Evolutionary conservation across 495 filamentous ascomycete species (phyloP).

Genomic region (Trichocladium uniseriatum): DNA sequence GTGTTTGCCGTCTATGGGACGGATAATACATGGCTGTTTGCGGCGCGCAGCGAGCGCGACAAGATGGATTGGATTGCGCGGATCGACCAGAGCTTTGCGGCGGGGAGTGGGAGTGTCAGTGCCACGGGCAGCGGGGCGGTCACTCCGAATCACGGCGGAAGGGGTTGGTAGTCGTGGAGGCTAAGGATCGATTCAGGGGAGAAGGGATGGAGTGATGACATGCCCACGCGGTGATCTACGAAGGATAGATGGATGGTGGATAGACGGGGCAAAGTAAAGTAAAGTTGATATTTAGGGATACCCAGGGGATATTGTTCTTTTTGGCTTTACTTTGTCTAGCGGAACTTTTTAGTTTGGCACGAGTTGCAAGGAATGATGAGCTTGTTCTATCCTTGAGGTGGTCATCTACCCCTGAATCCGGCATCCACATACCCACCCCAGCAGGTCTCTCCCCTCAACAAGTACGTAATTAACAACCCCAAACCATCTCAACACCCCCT

Average conservation of each 20-base stretch:
- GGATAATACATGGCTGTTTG: slow-evolving; percentile 91
- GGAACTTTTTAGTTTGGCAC: background rate
- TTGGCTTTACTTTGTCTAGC: background rate
- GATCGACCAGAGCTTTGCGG: slow-evolving; percentile 50
- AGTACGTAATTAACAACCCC: background rate
- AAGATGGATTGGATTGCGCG: slow-evolving; percentile 91
- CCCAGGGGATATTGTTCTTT: slow-evolving; percentile 4
- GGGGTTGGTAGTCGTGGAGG: background rate
- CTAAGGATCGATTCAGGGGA: background rate
- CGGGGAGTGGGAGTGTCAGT: slow-evolving; percentile 14
- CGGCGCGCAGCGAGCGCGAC: slow-evolving; percentile 72
- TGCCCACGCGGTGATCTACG: too few species aligned
- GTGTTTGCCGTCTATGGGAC: slow-evolving; percentile 91
- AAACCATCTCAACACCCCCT: background rate
- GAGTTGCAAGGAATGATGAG: too few species aligned
- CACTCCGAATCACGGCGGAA: background rate
- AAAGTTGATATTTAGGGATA: slow-evolving; percentile 2
- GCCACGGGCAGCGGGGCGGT: slow-evolving; percentile 9
- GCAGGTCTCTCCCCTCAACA: background rate
- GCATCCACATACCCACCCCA: background rate
- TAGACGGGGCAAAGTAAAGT: background rate
- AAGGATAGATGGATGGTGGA: background rate
- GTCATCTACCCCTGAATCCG: background rate
- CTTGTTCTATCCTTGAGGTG: too few species aligned
- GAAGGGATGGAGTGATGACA: background rate